phyloP scores from a whole-genome alignment of 495 filamentous ascomycete species.

The Lasiosphaeria ovina region DNA sequence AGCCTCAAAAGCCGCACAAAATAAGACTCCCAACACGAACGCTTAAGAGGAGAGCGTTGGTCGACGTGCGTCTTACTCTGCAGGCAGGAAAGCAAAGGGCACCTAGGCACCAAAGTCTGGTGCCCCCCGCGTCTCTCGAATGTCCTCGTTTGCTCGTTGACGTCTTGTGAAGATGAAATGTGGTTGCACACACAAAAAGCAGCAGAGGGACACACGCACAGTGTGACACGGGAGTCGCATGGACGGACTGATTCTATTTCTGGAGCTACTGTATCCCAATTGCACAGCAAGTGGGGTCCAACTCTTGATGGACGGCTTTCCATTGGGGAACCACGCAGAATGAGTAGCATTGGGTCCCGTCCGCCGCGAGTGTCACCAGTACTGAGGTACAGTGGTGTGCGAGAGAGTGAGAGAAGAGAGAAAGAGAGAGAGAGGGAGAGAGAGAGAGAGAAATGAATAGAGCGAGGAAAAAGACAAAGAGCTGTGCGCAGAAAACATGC shows the following conservation, averaged over 20 bases:
- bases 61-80: too few relatives aligned
- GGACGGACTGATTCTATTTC: conserved; percentile 23
- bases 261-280: conserved; percentile 15
- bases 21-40: too few relatives aligned
- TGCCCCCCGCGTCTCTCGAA: too few relatives aligned
- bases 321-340: conserved; percentile 14
- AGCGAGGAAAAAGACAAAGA: too few relatives aligned
- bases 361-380: conserved; percentile 10
- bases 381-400: conserved; percentile 7
- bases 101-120: too few relatives aligned
- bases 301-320: not conserved
- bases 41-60: too few relatives aligned
- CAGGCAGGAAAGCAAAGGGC: too few relatives aligned
- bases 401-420: too few relatives aligned
- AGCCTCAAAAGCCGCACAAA: too few relatives aligned
- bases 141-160: not conserved
- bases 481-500: too few relatives aligned
- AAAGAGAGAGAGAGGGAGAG: too few relatives aligned
- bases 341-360: conserved; percentile 24
- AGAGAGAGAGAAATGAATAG: too few relatives aligned
- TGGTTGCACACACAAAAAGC: conserved; percentile 17
- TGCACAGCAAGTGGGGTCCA: conserved; percentile 10
- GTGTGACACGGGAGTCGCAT: conserved; percentile 21
- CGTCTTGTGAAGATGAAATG: conserved; percentile 5
- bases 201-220: conserved; percentile 11